Conservation (phyloP, 192 early-diverging fungal species). For the Lunasporangiospora selenospora region DNA sequence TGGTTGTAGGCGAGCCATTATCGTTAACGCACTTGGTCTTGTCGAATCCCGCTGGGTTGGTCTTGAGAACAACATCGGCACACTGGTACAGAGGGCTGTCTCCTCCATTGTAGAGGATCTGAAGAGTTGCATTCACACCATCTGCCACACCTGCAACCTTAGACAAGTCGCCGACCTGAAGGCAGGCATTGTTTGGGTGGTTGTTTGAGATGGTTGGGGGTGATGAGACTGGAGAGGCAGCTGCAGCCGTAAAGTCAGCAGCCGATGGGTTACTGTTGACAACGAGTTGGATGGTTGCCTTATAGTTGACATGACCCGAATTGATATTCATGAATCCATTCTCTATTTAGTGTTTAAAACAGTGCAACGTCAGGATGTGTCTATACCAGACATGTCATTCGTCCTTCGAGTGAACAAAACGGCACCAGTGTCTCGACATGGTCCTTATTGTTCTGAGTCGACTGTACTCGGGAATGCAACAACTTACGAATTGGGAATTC, state of each 20-base stretch:
- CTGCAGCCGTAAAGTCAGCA: conserved; percentile 45
- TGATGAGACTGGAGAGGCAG: conserved; percentile 16
- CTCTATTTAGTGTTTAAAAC: too few relatives aligned
- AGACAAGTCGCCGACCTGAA: conserved; percentile 48
- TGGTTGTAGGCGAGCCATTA: not conserved
- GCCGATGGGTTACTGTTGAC: conserved; percentile 49
- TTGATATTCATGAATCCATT: conserved; percentile 53
- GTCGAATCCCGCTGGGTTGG: conserved; percentile 13
- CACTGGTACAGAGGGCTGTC: conserved; percentile 59
- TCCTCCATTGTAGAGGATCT: conserved; percentile 57
- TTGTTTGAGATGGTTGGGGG: conserved; percentile 13
- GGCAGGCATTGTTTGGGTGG: conserved; percentile 49
- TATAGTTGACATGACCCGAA: conserved; percentile 48
- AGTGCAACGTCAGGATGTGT: too few relatives aligned
- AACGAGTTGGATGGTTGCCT: conserved; percentile 49
- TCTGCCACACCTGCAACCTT: conserved; percentile 38
- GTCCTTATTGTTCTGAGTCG: too few relatives aligned
- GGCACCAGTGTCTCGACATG: too few relatives aligned
- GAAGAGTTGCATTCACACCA: conserved; percentile 60
- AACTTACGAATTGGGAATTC: conserved; percentile 55
- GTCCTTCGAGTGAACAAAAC: too few relatives aligned
- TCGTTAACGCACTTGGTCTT: conserved; percentile 22
- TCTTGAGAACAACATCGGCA: conserved; percentile 24
- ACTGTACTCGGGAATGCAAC: too few relatives aligned
- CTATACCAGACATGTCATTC: too few relatives aligned